Conservation (phyloP, 2,329 filamentous ascomycete genomes). For the Rosellinia necatrix region DNA sequence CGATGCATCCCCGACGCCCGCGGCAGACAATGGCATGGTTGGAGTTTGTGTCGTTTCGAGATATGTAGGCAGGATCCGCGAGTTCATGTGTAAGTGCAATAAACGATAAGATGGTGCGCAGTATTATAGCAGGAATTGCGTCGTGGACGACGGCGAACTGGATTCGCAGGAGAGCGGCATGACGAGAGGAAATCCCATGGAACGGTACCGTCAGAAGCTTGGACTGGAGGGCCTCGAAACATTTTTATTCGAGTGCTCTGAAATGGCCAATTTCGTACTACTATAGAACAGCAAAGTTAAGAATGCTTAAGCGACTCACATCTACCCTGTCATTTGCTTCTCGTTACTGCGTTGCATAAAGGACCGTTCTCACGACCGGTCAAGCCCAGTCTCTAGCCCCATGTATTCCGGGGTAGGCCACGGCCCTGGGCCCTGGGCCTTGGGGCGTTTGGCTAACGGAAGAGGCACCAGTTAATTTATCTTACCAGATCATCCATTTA, state of each 20-base stretch:
- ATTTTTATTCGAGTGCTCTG: conserved; percentile 12
- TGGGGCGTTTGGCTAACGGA: background rate
- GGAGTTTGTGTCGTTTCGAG: background rate
- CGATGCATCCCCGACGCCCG: background rate
- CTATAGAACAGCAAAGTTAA: background rate
- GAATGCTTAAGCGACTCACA: background rate
- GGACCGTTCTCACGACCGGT: background rate
- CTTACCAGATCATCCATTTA: background rate
- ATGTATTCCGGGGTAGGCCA: background rate
- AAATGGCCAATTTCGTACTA: conserved; percentile 4
- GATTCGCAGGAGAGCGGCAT: background rate
- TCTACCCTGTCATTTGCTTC: conserved; percentile 5
- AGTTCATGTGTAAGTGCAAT: background rate
- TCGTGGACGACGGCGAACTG: background rate
- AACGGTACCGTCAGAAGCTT: background rate
- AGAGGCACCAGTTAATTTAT: background rate
- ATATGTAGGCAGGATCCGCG: background rate
- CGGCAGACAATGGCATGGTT: conserved; percentile 9
- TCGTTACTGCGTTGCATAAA: no score
- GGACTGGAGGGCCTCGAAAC: background rate
- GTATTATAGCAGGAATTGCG: background rate
- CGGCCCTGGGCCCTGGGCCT: background rate
- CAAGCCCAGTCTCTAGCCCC: background rate
- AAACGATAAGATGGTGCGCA: background rate
- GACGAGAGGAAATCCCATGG: background rate